Percentiles rank a stretch among this genome's conserved stretches.
Evolutionary conservation across 371 early-diverging fungal genomes (phyloP).

Genomic region (Quaeritorhiza haematococci): DNA sequence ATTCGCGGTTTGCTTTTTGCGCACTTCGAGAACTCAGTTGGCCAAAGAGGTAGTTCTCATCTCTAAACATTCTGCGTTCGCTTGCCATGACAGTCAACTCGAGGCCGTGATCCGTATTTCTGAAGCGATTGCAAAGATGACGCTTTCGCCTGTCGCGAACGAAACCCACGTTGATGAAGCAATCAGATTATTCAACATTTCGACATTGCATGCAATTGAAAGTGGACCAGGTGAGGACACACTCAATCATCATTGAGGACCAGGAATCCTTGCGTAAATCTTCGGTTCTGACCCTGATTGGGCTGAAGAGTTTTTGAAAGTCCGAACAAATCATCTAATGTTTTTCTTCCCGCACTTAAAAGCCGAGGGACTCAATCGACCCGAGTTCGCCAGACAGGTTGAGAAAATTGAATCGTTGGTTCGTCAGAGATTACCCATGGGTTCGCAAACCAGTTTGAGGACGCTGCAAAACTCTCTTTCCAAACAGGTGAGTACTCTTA

Average conservation of each 20-base stretch:
- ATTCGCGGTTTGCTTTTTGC: too few relatives aligned
- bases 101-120: slow-evolving; percentile 99
- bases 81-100: slow-evolving; percentile 68
- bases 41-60: not conserved
- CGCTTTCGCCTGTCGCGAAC: slow-evolving; percentile 82
- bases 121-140: slow-evolving; percentile 98
- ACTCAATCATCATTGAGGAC: not conserved
- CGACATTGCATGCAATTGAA: slow-evolving; percentile 97
- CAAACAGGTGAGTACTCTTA: slow-evolving; percentile 23
- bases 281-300: not conserved
- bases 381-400: slow-evolving; percentile 69
- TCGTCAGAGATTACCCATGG: slow-evolving; percentile 77
- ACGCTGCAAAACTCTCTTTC: slow-evolving; percentile 64
- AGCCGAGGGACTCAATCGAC: slow-evolving; percentile 71
- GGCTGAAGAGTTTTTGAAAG: too few relatives aligned
- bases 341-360: not conserved
- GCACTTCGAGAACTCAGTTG: too few relatives aligned
- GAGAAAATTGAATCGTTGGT: slow-evolving; percentile 75
- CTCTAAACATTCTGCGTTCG: slow-evolving; percentile 1
- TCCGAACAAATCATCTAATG: not conserved
- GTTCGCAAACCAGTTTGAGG: slow-evolving; percentile 68
- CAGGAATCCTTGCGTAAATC: not conserved
- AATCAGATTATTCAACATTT: slow-evolving; percentile 94
- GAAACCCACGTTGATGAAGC: slow-evolving; percentile 98
- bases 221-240: slow-evolving; percentile 24